phyloP scores from a whole-genome alignment of 805 yeast genomes.

The Yamadazyma olivae region DNA sequence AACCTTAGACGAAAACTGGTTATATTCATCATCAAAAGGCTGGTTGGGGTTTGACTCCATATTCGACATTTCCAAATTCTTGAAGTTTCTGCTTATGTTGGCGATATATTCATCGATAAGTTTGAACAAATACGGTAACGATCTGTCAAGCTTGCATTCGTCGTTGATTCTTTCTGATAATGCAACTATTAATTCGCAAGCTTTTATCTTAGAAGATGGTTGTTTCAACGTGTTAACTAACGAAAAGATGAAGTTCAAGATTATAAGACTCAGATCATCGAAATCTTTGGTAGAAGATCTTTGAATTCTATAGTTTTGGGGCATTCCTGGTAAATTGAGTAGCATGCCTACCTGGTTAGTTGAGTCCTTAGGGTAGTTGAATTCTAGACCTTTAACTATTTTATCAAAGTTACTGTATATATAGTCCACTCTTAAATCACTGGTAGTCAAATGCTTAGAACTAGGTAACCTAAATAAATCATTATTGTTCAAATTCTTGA shows the following conservation, averaged over 20 bases:
- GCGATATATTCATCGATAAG: slow-evolving; percentile 59
- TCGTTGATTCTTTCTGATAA: slow-evolving; percentile 76
- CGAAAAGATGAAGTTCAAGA: slow-evolving; percentile 57
- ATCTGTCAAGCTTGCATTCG: slow-evolving; percentile 80
- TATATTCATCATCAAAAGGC: neutral
- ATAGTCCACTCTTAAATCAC: slow-evolving; percentile 51
- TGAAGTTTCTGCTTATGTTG: slow-evolving; percentile 8
- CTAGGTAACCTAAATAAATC: slow-evolving; percentile 13
- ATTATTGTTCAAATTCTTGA: slow-evolving; percentile 33
- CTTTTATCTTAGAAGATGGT: slow-evolving; percentile 59
- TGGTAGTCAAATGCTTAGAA: slow-evolving; percentile 20
- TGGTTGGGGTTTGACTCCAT: neutral
- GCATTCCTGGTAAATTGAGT: slow-evolving; percentile 52
- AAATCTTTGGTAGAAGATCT: slow-evolving; percentile 21
- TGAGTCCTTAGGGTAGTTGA: slow-evolving; percentile 14
- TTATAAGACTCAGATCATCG: slow-evolving; percentile 47
- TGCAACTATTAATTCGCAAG: slow-evolving; percentile 73
- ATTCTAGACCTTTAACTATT: slow-evolving; percentile 24
- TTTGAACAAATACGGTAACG: slow-evolving; percentile 75
- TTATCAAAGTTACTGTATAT: slow-evolving; percentile 59
- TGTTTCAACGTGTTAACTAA: slow-evolving; percentile 58
- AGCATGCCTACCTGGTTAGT: slow-evolving; percentile 12
- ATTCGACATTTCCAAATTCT: neutral
- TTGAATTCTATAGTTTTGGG: slow-evolving; percentile 39
- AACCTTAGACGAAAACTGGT: slow-evolving; percentile 47